A percentile compares a stretch with the other conserved stretches of the same genome.
These are phyloP conservation scores for Zoysia matrella DNA, from an alignment of 202 grass and related monocot species.

Conservation along the genomic window DNA sequence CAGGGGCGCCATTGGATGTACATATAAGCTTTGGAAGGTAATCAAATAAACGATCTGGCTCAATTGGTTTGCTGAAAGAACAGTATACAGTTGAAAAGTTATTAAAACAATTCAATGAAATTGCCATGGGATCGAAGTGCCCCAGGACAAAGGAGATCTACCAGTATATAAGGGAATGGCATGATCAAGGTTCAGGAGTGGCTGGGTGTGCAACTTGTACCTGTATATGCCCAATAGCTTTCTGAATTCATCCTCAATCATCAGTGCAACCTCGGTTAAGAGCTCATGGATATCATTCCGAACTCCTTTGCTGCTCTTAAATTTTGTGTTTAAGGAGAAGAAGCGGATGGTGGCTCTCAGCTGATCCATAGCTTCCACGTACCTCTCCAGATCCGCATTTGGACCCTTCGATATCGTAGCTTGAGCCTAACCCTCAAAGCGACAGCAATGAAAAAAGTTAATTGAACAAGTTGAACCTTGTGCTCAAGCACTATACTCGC, in stretches of 20 bases:
- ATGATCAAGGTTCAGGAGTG: constrained; percentile 18
- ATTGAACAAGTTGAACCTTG: neutral
- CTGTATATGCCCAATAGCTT: constrained; percentile 66
- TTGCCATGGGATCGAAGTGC: neutral
- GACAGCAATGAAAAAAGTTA: neutral
- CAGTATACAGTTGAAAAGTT: constrained; percentile 27
- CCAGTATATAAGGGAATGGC: constrained; percentile 20
- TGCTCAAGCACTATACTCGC: neutral
- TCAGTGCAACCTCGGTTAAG: constrained; percentile 60
- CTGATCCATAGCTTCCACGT: constrained; percentile 63
- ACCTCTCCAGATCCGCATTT: constrained; percentile 65
- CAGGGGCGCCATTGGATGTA: constrained; percentile 25
- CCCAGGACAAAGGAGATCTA: neutral
- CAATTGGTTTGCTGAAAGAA: constrained; percentile 84
- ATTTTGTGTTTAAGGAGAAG: constrained; percentile 61
- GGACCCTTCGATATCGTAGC: constrained; percentile 66
- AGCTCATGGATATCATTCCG: constrained; percentile 55
- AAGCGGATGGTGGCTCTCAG: constrained; percentile 62
- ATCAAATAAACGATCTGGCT: constrained; percentile 54
- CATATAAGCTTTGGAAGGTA: constrained; percentile 52
- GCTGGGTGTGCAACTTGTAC: constrained; percentile 35
- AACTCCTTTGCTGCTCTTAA: constrained; percentile 52
- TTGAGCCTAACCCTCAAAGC: constrained; percentile 62
- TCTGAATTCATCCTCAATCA: constrained; percentile 71
- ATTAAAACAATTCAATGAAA: constrained; percentile 11